Percentiles rank a stretch among this genome's conserved stretches.
Evolutionary conservation across 140 eudicot genomes (phyloP).

Genomic region (Ambrosia hybrid): DNA sequence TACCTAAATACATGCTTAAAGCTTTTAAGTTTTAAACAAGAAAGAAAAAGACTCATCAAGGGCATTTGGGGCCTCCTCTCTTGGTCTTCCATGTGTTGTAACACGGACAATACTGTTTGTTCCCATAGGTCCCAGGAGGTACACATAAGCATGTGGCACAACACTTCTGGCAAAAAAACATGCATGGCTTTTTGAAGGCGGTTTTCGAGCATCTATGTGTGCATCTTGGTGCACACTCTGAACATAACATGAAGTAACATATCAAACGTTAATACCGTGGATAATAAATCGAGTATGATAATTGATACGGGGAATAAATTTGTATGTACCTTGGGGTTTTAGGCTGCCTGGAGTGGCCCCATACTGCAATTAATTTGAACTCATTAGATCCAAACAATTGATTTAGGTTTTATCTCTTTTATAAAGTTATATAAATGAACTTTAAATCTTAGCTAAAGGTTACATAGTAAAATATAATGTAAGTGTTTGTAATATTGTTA

Average conservation of each 20-base stretch:
- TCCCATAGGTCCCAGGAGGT: slow-evolving; percentile 63
- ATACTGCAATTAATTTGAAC: slow-evolving; percentile 35
- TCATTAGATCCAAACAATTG: background rate
- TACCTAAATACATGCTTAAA: background rate
- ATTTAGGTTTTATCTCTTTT: background rate
- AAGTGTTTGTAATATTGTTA: background rate
- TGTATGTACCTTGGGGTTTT: slow-evolving; percentile 46
- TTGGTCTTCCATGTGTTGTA: slow-evolving; percentile 77
- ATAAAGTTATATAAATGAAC: background rate
- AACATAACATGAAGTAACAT: background rate
- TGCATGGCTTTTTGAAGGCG: slow-evolving; percentile 44
- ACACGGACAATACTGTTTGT: slow-evolving; percentile 60
- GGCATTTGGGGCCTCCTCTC: slow-evolving; percentile 76
- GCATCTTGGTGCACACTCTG: slow-evolving; percentile 52
- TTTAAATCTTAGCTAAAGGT: background rate
- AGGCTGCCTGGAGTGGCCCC: slow-evolving; percentile 65
- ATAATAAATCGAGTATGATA: background rate
- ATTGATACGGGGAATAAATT: background rate
- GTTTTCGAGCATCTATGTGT: slow-evolving; percentile 38
- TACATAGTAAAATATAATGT: background rate
- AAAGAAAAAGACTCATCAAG: slow-evolving; percentile 28
- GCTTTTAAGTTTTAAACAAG: background rate
- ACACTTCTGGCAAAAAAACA: slow-evolving; percentile 66
- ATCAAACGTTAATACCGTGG: background rate
- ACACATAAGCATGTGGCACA: slow-evolving; percentile 66